Evolutionary conservation across 192 early-diverging fungal species (phyloP), one percentile per base, ranked within the genome.

Genomic region (Chytriomyces hyalinus): DNA sequence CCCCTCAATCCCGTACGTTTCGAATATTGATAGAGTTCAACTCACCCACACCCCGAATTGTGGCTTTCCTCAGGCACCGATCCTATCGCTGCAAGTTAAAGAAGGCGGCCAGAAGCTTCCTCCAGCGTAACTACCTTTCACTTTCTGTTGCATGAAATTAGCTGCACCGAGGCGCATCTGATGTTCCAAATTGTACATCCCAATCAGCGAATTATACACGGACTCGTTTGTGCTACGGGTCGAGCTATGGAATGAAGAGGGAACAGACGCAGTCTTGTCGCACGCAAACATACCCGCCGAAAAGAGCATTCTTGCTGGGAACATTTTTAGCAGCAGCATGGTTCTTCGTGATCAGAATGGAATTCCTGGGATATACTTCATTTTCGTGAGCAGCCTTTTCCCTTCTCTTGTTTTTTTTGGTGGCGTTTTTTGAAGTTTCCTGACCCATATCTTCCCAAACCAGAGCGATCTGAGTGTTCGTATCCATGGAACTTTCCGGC

Each of bases 381-480:
- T 73, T 26, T 73, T 73, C 26, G 71, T 73, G 60, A 73, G 71
- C 48, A 57, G 20, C 53, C 53, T n/a, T 57, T 13, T 57, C 0
- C 36, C 36, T 36, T 36, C 36, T 36, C 36, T 36, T 36, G 36
- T 36, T 36, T 36, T 36, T 36, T 36, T 36, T 36, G 36, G 36
- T 36, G 36, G 36, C 36, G 36, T 36, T 36, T 36, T 36, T 36
- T 36, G 36, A 36, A 36, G 36, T 3, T 36, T 26, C n/a, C 43
- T 68, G 9, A 49, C 47, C 13, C 13, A 15, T 11, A 4, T 24
- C 28, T 46, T 26, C 49, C 36, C 24, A 68, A 46, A 13, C 6
- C 28, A 73, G 71, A 73, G 61, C 61, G 71, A 73, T 43, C 71
- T 73, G 15, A 73, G 71, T 44, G 71, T 73, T 36, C 57, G 71